phyloP scores from a whole-genome alignment of 106 monocot genomes.

The Allium cepa region DNA sequence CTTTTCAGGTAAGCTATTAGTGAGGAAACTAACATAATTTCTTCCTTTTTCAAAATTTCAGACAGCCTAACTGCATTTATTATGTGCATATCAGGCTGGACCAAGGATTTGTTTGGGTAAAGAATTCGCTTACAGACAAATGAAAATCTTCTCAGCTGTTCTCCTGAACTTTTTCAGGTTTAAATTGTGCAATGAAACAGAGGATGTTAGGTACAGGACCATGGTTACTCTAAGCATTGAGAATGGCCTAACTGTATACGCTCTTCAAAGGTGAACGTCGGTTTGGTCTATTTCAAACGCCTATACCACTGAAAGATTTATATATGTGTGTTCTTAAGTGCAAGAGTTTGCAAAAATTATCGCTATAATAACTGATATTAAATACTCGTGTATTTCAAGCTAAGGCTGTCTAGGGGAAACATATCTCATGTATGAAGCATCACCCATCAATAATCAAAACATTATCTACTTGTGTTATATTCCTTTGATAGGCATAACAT shows the following conservation, averaged over 20 bases:
- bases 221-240: conserved; percentile 34
- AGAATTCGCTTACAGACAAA: conserved; percentile 37
- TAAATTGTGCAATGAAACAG: conserved; percentile 20
- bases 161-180: conserved; percentile 30
- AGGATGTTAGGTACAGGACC: conserved; percentile 15
- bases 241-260: conserved; percentile 14
- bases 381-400: no score
- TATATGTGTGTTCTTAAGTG: no score
- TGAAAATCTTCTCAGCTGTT: conserved; percentile 33
- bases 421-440: no score
- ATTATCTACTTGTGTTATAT: no score
- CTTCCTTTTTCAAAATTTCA: neutral
- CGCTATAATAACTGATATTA: no score
- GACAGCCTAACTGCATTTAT: neutral
- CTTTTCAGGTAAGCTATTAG: conserved; percentile 34
- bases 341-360: no score
- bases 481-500: no score
- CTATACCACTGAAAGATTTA: no score
- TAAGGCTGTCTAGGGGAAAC: no score
- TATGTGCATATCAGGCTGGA: conserved; percentile 19
- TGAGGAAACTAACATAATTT: neutral
- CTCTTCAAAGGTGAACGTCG: neutral
- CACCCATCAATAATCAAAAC: no score
- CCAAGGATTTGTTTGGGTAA: conserved; percentile 40
- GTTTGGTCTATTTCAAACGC: no score